phyloP scores from a whole-genome alignment of 2,329 filamentous ascomycete genomes.

The Fusarium luffae region DNA sequence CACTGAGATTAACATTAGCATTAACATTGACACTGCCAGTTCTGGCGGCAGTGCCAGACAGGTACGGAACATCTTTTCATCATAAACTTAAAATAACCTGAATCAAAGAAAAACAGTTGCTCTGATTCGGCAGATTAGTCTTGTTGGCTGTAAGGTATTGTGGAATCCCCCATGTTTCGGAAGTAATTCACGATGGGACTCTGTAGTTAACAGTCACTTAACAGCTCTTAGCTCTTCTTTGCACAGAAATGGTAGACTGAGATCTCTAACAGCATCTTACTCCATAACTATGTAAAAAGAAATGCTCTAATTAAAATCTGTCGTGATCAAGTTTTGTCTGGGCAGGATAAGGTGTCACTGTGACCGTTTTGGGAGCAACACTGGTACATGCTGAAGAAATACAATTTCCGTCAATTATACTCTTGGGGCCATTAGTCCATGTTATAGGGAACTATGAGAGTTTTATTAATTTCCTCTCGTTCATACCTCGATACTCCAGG shows the following conservation, averaged over 20 bases:
- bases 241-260: not conserved
- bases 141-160: not conserved
- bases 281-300: not conserved
- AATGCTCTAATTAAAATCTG: not conserved
- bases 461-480: not conserved
- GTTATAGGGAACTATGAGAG: not conserved
- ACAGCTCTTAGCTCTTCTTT: not conserved
- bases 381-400: not conserved
- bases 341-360: not conserved
- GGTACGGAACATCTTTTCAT: not conserved
- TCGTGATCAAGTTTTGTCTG: not conserved
- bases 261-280: fast-evolving
- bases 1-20: not conserved
- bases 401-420: not conserved
- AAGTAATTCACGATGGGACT: not conserved
- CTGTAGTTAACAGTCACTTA: not conserved
- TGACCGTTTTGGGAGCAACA: not conserved
- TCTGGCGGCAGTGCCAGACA: not conserved
- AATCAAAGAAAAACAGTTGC: too few species aligned
- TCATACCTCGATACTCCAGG: not conserved
- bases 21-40: not conserved
- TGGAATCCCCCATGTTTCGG: not conserved
- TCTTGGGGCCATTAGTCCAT: not conserved
- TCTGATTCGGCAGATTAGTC: not conserved
- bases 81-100: not conserved